Base-by-base conservation (phyloP, 2,329 filamentous ascomycete genomes). In the Colletotrichum sp. region DNA sequence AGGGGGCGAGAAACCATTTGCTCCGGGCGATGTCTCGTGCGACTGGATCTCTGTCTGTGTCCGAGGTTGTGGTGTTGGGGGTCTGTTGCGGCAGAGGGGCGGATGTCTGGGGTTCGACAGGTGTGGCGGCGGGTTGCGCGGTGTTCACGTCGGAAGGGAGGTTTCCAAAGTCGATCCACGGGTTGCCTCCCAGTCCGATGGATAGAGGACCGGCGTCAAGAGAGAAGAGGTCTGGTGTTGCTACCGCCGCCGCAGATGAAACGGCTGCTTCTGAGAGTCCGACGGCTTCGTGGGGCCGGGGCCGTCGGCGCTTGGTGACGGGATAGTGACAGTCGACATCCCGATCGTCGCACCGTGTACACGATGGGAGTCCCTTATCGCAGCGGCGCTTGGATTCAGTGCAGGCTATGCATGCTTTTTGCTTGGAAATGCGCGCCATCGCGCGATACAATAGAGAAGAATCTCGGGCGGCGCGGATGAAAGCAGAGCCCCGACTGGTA, bases 381-480 rank as follows among this genome's bases (percentile, higher is more conserved):
- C 84, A 86, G 70, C 83, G 82, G n/a, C 84, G 80, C 76, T 86
- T 86, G 11, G 83, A 80, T 39, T 77, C 80, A 4, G 83, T 82
- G 75, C 84, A 86, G 22, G 80, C 78, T 2, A 81, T 72, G 52
- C 85, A 86, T 1, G 85, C 84, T 65, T 82, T 83, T 32, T 80
- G 79, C 78, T 71, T 77, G 22, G 15, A 30, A 5, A 57, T 25
- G 3, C 62, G 62, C 34, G 62, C 25, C 69, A 75, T 75, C 13
- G 4, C 22, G 15, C 30, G 44, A 6, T 36, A 34, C 19, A 8
- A 1, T 8, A 12, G 34, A 8, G 16, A 13, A 6, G 6, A 4
- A 16, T 62, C 13, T 32, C 8, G 13, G 30, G 29, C n/a, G 59
- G 29, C 6, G 4, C 29, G 16, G 59, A 61, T 61, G 57, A 29